These are phyloP conservation scores for Wickerhamiella musiphila DNA, from an alignment of 805 yeast genomes.

Conservation along the genomic window DNA sequence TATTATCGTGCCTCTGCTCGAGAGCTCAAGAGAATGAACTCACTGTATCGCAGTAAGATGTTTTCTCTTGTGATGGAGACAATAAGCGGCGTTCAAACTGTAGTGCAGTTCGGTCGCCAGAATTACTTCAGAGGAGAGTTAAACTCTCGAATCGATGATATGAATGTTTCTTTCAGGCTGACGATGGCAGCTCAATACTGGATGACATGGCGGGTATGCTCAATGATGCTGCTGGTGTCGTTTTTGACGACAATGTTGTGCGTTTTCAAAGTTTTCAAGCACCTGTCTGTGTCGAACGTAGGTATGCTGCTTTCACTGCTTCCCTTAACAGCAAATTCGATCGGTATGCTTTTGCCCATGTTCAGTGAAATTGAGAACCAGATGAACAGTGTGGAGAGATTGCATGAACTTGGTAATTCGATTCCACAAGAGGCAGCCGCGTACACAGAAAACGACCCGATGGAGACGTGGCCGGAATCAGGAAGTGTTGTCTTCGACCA, in stretches of 20 bases:
- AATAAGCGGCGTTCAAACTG: constrained; percentile 45
- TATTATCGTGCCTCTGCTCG: constrained; percentile 57
- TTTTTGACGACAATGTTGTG: constrained; percentile 41
- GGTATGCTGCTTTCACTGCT: constrained; percentile 55
- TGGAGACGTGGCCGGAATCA: constrained; percentile 43
- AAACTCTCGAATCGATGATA: constrained; percentile 31
- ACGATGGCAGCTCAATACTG: constrained; percentile 56
- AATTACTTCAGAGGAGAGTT: constrained; percentile 33
- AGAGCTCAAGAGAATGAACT: constrained; percentile 62
- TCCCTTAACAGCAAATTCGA: constrained; percentile 34
- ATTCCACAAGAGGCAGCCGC: constrained; percentile 46
- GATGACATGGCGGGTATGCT: constrained; percentile 46
- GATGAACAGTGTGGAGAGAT: constrained; percentile 60
- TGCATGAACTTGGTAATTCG: constrained; percentile 44
- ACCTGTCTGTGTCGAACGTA: constrained; percentile 41
- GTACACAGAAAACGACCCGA: constrained; percentile 32
- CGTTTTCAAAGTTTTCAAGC: constrained; percentile 45
- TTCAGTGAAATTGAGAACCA: constrained; percentile 60
- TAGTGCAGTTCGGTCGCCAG: constrained; percentile 38
- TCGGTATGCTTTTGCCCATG: constrained; percentile 45
- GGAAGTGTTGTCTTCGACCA: constrained; percentile 42
- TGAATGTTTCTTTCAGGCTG: constrained; percentile 52
- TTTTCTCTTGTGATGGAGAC: constrained; percentile 58
- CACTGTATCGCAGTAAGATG: constrained; percentile 50
- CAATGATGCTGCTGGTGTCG: constrained; percentile 33